These are phyloP conservation scores for Metschnikowia orientalis DNA, from an alignment of 805 yeast species.

Conservation along the genomic window DNA sequence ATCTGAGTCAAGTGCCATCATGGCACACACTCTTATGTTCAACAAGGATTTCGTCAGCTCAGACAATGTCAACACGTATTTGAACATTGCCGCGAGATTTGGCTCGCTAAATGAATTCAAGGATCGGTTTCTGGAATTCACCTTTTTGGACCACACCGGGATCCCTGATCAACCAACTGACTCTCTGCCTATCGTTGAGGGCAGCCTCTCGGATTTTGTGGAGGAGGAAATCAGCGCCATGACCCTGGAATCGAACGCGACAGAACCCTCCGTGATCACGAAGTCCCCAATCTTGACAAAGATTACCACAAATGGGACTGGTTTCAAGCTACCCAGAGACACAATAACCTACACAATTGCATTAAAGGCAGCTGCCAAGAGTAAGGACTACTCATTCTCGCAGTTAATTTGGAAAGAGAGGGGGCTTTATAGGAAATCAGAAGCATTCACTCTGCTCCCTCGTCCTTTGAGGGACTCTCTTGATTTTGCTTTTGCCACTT, in stretches of 20 bases:
- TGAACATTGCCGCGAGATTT: slow-evolving; percentile 42
- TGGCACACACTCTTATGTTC: slow-evolving; percentile 49
- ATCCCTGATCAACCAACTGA: slow-evolving; percentile 16
- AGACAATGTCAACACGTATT: slow-evolving; percentile 45
- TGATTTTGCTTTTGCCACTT: slow-evolving; percentile 68
- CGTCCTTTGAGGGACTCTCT: slow-evolving; percentile 35
- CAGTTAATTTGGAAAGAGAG: slow-evolving; percentile 72
- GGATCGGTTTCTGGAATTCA: slow-evolving; percentile 28
- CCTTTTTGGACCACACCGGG: slow-evolving; percentile 26
- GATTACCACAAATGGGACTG: slow-evolving; percentile 2
- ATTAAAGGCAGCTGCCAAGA: slow-evolving; percentile 59
- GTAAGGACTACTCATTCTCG: slow-evolving; percentile 54
- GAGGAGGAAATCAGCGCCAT: slow-evolving; percentile 1
- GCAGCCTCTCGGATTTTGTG: slow-evolving; percentile 1
- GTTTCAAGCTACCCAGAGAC: slow-evolving; percentile 19
- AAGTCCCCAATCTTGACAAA: slow-evolving; percentile 22
- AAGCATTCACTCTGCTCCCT: slow-evolving; percentile 41
- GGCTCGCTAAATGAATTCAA: slow-evolving; percentile 33
- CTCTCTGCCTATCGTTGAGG: slow-evolving; percentile 3
- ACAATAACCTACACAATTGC: slow-evolving; percentile 56
- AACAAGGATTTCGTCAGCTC: slow-evolving; percentile 42
- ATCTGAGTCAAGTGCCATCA: slow-evolving; percentile 75
- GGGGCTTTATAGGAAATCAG: slow-evolving; percentile 62
- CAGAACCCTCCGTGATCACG: slow-evolving; percentile 5
- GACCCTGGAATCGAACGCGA: not conserved